Conservation (phyloP, 176 grass and related monocot genomes). For the Ensete glaucum region DNA sequence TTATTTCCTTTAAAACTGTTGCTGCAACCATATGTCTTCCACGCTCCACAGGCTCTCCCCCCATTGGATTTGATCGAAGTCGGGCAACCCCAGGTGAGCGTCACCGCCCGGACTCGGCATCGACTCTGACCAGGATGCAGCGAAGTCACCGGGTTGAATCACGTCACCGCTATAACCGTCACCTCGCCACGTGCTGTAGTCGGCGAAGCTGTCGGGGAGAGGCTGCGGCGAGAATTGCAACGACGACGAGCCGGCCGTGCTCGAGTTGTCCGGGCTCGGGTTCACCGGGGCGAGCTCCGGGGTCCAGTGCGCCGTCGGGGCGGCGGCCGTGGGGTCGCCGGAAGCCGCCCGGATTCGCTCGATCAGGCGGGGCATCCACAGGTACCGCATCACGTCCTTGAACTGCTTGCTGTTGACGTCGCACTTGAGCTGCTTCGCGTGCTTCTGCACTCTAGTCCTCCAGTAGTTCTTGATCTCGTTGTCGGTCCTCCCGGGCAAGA, state of each 20-base stretch:
- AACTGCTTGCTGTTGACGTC: constrained; percentile 98
- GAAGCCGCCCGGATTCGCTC: constrained; percentile 54
- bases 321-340: neutral
- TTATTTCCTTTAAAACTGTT: constrained; percentile 2
- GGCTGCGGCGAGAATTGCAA: constrained; percentile 14
- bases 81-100: constrained; percentile 34
- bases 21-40: constrained; percentile 63
- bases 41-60: constrained; percentile 68
- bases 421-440: constrained; percentile 96
- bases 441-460: constrained; percentile 95
- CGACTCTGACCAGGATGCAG: constrained; percentile 39
- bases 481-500: constrained; percentile 83
- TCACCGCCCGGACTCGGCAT: constrained; percentile 33
- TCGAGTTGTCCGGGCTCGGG: constrained; percentile 37
- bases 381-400: constrained; percentile 94
- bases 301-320: neutral
- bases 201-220: constrained; percentile 27
- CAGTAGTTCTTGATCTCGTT: constrained; percentile 99
- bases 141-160: constrained; percentile 10
- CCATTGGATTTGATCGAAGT: constrained; percentile 60
- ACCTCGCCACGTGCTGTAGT: neutral
- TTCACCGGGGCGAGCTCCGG: constrained; percentile 29
- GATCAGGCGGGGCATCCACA: constrained; percentile 90
- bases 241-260: constrained; percentile 54
- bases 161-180: constrained; percentile 16